phyloP scores from a whole-genome alignment of 208 protist species.

The Trichomonas vaginalis region DNA sequence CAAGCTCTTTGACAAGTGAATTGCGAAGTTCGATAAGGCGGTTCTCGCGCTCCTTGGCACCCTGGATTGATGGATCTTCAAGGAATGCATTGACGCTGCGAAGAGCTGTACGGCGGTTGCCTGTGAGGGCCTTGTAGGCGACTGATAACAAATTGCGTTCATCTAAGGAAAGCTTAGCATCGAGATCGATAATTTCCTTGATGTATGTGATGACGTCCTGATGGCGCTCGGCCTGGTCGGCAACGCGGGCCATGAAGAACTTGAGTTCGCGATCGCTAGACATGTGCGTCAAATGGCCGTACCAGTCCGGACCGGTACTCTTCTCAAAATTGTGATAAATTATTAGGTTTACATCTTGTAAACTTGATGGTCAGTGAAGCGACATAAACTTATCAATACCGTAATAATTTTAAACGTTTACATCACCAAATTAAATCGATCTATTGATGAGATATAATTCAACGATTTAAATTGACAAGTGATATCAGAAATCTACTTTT shows the following conservation, averaged over 20 bases:
- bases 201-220: not conserved
- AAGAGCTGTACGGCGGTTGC: slow-evolving; percentile 86
- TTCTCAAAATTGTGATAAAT: no score
- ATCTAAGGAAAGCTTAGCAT: slow-evolving; percentile 59
- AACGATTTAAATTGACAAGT: no score
- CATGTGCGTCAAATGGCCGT: not conserved
- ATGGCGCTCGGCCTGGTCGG: not conserved
- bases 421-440: no score
- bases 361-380: no score
- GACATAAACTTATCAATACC: no score
- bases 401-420: no score
- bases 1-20: slow-evolving; percentile 16
- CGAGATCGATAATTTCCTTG: not conserved
- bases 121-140: slow-evolving; percentile 99
- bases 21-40: not conserved
- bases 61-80: slow-evolving; percentile 54
- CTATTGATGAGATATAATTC: no score
- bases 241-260: not conserved
- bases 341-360: no score
- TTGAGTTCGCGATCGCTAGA: not conserved
- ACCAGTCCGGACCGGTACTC: no score
- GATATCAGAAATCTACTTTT: no score
- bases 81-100: slow-evolving; percentile 52
- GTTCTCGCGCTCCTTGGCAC: slow-evolving; percentile 42
- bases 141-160: slow-evolving; percentile 98